A percentile compares a stretch with the other conserved stretches of the same genome.
Conservation (phyloP, 108 stramenopile genomes). For the Conticribra guillardii region DNA sequence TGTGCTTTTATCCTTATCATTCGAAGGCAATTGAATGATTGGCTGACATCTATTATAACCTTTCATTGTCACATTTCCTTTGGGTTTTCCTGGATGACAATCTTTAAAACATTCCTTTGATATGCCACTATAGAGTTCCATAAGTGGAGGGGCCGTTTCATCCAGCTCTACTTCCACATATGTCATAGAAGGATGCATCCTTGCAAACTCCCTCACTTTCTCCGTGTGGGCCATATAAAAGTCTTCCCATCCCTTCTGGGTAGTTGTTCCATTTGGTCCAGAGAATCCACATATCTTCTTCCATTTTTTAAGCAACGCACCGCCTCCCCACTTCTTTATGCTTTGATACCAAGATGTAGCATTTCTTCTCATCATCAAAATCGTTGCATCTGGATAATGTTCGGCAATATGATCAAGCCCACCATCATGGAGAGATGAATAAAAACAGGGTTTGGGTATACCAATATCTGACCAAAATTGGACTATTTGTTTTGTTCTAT, state of each 20-base stretch:
- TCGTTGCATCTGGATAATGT: constrained; percentile 23
- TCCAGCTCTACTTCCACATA: constrained; percentile 45
- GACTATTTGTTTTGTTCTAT: neutral
- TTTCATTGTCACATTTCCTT: too few species aligned
- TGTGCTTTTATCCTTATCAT: neutral
- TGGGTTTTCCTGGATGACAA: constrained; percentile 22
- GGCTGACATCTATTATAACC: too few species aligned
- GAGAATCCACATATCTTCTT: constrained; percentile 10
- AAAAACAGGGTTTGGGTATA: constrained; percentile 19
- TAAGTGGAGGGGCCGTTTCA: neutral
- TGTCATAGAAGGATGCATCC: constrained; percentile 35
- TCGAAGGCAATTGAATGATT: too few species aligned
- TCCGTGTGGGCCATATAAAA: constrained; percentile 45
- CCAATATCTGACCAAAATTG: constrained; percentile 26
- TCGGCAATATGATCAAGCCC: constrained; percentile 31
- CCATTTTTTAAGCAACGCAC: constrained; percentile 2
- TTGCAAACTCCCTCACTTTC: constrained; percentile 39
- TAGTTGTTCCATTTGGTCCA: neutral
- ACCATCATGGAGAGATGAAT: constrained; percentile 29
- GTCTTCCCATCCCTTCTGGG: constrained; percentile 7
- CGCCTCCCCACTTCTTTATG: constrained; percentile 10
- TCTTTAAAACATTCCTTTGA: constrained; percentile 1
- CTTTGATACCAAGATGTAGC: constrained; percentile 11
- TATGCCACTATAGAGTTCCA: constrained; percentile 40
- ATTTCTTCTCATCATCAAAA: constrained; percentile 22